Base-by-base conservation (phyloP, 495 filamentous ascomycete species). In the Coniosporium apollinis region DNA sequence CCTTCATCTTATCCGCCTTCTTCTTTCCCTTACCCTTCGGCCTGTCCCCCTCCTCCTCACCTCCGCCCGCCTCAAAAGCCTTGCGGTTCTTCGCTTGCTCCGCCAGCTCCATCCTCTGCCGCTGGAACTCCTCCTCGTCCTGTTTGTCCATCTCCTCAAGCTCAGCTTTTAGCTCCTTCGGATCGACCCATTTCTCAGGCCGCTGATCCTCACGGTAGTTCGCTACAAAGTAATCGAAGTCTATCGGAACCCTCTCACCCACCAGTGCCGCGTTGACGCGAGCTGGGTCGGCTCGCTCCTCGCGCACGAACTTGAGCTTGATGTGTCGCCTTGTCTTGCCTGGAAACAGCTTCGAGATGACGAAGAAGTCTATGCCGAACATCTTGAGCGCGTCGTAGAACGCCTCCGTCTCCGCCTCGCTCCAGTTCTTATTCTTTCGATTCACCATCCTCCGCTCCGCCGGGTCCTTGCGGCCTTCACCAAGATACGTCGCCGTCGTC, bases 331-430 rank as follows among this genome's bases (percentile, higher is more conserved):
- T 65, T 17, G 64, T 79, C 15, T 79, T 68, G 19, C 71, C 71
- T 0, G 74, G 72, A 49, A 97, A 93, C 64, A 94, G 64, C 40
- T 70, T 74, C 46, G 72, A 70, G 47, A 97, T 91, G 45, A 83
- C 79, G 55, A 75, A 70, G 51, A 96, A 96, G 51, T 96, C 85
- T 0, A 85, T 94, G 19, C 89, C 91, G 50, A 91, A 94, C 68
- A 81, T 83, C 19, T 69, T 61, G 2, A 97, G 61, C 0, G 77
- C 78, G 14, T 79, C 65, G 51, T 92, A 96, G 57, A 96, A 96
- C 19, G 73, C 57, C 20, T 87, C 81, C 2, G 82, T 93, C 31
- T 74, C 62, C 7, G 75, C 74, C 16, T 73, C 69, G 32, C 72
- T 70, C 89, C 89, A 97, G 2, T 69, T 64, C 37, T 81, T 68